Conservation (phyloP, 176 grass and related monocot species). For the Musa beccarii region DNA sequence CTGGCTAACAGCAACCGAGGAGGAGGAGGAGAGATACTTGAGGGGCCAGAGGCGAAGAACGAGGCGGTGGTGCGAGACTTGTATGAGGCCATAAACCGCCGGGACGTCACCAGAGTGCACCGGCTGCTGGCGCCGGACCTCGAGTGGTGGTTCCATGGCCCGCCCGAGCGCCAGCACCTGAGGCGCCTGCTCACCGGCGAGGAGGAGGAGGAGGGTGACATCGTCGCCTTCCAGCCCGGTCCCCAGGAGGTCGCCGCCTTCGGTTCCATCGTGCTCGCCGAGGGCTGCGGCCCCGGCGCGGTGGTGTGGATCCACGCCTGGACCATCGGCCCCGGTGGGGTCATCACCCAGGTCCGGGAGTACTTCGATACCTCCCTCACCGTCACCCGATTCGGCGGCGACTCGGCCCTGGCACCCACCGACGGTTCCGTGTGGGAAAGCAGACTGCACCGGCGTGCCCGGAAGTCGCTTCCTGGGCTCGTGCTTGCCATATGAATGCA, state of each 20-base stretch:
- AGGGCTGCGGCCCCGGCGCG: slow-evolving; percentile 37
- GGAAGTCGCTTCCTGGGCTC: slow-evolving; percentile 63
- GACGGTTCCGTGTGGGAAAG: slow-evolving; percentile 46
- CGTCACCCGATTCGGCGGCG: slow-evolving; percentile 44
- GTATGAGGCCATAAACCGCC: slow-evolving; percentile 56
- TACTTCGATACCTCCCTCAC: slow-evolving; percentile 84
- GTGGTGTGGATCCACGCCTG: slow-evolving; percentile 75
- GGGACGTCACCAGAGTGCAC: slow-evolving; percentile 46
- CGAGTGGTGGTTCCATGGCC: slow-evolving; percentile 97
- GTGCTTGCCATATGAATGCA: slow-evolving; percentile 53
- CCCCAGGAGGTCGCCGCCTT: slow-evolving; percentile 46
- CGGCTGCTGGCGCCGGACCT: slow-evolving; percentile 61
- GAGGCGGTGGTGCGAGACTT: slow-evolving; percentile 45
- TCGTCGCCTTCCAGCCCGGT: slow-evolving; percentile 34
- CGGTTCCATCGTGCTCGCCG: slow-evolving; percentile 62
- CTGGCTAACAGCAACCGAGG: slow-evolving; percentile 40
- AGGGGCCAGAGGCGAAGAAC: slow-evolving; percentile 27
- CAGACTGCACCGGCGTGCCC: slow-evolving; percentile 23
- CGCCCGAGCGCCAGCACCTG: slow-evolving; percentile 67
- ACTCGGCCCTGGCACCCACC: not conserved
- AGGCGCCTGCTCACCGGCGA: slow-evolving; percentile 74
- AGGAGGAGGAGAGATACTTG: not conserved
- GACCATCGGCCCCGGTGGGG: slow-evolving; percentile 59
- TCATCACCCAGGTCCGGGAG: slow-evolving; percentile 77
- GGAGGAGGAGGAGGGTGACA: not conserved